Conservation (phyloP, 2,329 filamentous ascomycete species). For the Apiospora pterosperma region DNA sequence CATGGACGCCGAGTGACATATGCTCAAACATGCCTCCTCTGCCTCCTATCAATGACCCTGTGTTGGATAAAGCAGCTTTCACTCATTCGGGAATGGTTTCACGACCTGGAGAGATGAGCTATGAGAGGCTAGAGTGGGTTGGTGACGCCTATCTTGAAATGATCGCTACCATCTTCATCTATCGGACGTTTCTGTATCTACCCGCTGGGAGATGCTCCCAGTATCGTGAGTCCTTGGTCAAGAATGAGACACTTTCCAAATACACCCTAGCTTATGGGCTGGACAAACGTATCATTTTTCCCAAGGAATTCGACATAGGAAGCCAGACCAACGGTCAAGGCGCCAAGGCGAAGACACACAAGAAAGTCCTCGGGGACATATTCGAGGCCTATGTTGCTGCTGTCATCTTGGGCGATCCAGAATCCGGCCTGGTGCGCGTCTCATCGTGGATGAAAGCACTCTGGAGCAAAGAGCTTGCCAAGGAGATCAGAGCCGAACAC, state of each 20-base stretch:
- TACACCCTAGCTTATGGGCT: conserved; percentile 72
- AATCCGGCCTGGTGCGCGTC: conserved; percentile 57
- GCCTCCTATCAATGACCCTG: conserved; percentile 56
- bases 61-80: conserved; percentile 61
- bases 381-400: conserved; percentile 91
- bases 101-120: conserved; percentile 45
- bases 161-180: conserved; percentile 72
- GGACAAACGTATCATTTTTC: conserved; percentile 59
- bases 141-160: conserved; percentile 85
- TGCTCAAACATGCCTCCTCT: conserved; percentile 50
- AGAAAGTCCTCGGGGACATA: conserved; percentile 79
- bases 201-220: conserved; percentile 69
- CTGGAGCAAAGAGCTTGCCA: conserved; percentile 64
- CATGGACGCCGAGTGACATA: conserved; percentile 51
- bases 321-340: conserved; percentile 33
- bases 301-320: conserved; percentile 37
- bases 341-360: conserved; percentile 48
- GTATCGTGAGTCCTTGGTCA: conserved; percentile 74
- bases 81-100: conserved; percentile 56
- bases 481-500: conserved; percentile 45
- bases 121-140: conserved; percentile 84
- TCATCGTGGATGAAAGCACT: conserved; percentile 71
- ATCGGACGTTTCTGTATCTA: conserved; percentile 63
- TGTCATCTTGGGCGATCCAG: conserved; percentile 64
- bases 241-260: conserved; percentile 71